Percentiles rank a stretch among this genome's conserved stretches.
phyloP scores from a whole-genome alignment of 2,329 filamentous ascomycete species.

The Hypoxylon sp. region DNA sequence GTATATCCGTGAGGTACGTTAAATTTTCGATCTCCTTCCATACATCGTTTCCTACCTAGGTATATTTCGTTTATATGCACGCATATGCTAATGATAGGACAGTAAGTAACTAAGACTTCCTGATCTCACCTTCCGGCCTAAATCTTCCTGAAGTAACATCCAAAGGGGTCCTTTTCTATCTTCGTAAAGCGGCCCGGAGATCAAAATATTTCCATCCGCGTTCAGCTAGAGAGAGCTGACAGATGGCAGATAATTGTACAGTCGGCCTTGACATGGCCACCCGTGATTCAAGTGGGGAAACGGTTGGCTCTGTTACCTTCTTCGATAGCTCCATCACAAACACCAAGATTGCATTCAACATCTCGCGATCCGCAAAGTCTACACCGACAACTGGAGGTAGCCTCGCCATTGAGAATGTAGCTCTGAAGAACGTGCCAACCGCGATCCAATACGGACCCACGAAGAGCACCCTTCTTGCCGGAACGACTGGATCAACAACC shows the following conservation, averaged over 20 bases:
- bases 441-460: conserved; percentile 63
- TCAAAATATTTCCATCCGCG: neutral
- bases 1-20: conserved; percentile 39
- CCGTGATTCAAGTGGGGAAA: conserved; percentile 52
- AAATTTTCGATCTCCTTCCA: neutral
- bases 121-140: neutral
- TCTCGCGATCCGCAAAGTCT: conserved; percentile 62
- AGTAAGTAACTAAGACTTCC: conserved; percentile 27
- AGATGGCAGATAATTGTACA: conserved; percentile 69
- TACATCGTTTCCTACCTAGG: neutral
- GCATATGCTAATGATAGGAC: conserved; percentile 16
- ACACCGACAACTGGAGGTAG: conserved; percentile 59
- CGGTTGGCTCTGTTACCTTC: conserved; percentile 80
- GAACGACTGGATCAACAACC: conserved; percentile 61
- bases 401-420: conserved; percentile 65
- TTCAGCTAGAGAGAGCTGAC: conserved; percentile 7
- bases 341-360: conserved; percentile 77
- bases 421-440: conserved; percentile 58
- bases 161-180: neutral
- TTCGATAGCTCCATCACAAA: conserved; percentile 80
- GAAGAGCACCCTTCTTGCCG: conserved; percentile 67
- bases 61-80: neutral
- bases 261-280: conserved; percentile 78
- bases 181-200: neutral
- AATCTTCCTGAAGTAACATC: neutral